phyloP scores from a whole-genome alignment of 1,139 yeast genomes.

The Scheffersomyces lignicola region DNA sequence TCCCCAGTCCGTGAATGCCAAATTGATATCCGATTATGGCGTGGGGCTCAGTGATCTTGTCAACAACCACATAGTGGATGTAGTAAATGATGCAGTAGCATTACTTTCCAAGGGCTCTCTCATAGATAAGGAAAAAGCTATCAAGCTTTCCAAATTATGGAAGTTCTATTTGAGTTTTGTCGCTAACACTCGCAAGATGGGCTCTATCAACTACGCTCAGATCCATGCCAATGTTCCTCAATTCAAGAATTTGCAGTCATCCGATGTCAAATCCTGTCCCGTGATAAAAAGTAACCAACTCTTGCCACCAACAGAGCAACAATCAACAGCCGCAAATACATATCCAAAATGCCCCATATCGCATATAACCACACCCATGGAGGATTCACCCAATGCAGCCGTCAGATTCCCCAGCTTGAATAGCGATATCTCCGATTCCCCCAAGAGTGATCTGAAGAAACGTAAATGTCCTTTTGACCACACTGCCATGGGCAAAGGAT shows the following conservation, averaged over 20 bases:
- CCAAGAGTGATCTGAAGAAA: conserved; percentile 8
- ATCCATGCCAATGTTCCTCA: conserved; percentile 37
- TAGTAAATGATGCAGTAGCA: conserved; percentile 19
- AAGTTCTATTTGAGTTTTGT: conserved; percentile 40
- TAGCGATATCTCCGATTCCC: conserved; percentile 3
- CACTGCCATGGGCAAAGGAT: conserved; percentile 16
- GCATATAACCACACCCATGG: conserved; percentile 28
- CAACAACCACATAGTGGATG: conserved; percentile 19
- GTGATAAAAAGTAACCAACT: conserved; percentile 8
- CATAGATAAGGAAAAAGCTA: conserved; percentile 21
- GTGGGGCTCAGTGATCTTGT: conserved; percentile 13
- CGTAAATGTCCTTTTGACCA: conserved; percentile 39
- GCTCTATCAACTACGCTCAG: conserved; percentile 31
- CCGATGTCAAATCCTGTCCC: conserved; percentile 15
- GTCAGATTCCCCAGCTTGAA: conserved; percentile 12
- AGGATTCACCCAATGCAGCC: conserved; percentile 11
- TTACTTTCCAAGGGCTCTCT: conserved; percentile 15
- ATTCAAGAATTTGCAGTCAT: conserved; percentile 16
- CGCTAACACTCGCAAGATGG: conserved; percentile 29
- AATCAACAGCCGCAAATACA: conserved; percentile 6
- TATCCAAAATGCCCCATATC: conserved; percentile 31
- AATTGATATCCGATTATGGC: conserved; percentile 2
- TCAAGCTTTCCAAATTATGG: conserved; percentile 40
- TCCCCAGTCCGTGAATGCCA: conserved; percentile 1
- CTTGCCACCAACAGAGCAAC: conserved; percentile 6